A percentile compares a stretch with the other conserved stretches of the same genome.
phyloP scores from a whole-genome alignment of 495 filamentous ascomycete genomes.

The Jackrogersella minutella region DNA sequence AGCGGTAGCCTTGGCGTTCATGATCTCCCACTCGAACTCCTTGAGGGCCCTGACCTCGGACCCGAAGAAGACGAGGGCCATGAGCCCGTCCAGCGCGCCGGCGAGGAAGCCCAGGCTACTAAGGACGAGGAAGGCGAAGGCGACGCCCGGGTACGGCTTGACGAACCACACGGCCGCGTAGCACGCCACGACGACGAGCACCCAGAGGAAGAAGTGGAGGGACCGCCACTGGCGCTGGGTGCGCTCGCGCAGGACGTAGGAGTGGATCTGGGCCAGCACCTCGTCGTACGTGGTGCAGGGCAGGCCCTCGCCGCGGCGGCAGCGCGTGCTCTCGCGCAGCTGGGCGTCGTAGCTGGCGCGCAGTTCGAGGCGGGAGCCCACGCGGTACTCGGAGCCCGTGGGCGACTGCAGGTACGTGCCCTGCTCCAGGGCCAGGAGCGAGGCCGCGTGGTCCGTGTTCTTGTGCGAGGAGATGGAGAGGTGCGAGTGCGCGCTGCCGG shows the following conservation, averaged over 20 bases:
- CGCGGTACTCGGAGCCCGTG: conserved; percentile 37
- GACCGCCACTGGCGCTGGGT: conserved; percentile 74
- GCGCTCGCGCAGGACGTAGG: conserved; percentile 72
- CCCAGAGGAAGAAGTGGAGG: conserved; percentile 72
- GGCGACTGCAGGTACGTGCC: conserved; percentile 52
- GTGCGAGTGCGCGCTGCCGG: conserved; percentile 24
- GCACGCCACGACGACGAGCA: conserved; percentile 73
- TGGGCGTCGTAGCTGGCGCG: conserved; percentile 42
- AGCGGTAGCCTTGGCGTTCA: conserved; percentile 63
- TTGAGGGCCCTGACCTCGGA: conserved; percentile 83
- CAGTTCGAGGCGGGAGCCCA: conserved; percentile 33
- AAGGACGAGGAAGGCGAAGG: conserved; percentile 81
- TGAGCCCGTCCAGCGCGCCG: conserved; percentile 82
- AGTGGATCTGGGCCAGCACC: conserved; percentile 71
- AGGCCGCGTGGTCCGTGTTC: conserved; percentile 28
- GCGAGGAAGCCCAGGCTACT: conserved; percentile 77
- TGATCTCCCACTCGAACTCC: conserved; percentile 95
- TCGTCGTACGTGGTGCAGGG: conserved; percentile 68
- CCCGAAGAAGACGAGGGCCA: conserved; percentile 85
- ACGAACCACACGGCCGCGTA: conserved; percentile 87
- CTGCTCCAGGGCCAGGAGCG: conserved; percentile 49
- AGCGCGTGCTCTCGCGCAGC: conserved; percentile 29
- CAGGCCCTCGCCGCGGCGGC: conserved; percentile 37
- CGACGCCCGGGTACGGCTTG: conserved; percentile 69
- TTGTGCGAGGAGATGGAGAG: no score